Base-by-base conservation (phyloP, 176 grass and related monocot species). In the Bromus sterilis region DNA sequence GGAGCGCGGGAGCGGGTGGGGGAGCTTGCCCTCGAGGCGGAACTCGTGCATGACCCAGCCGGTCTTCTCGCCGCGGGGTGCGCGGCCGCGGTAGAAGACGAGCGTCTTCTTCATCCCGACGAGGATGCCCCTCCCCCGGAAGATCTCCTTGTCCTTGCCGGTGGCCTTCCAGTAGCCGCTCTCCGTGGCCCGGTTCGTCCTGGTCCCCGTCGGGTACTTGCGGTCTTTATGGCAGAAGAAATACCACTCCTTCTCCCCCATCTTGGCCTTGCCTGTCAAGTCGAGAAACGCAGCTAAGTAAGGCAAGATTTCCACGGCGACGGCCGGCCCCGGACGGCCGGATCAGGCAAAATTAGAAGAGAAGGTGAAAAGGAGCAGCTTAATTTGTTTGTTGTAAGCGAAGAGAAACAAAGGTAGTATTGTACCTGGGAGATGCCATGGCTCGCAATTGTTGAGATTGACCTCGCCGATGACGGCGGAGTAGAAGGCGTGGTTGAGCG, bases 41-140 rank as follows among this genome's bases (percentile, higher is more conserved):
- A 80, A 99, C 49, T 99, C 97, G 74, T 99, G 93, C 91, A 99
- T 99, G 46, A 99, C 91, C 97, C 97, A 99, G 11, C 89, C 90
- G 34, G 89, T 83, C 87, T 95, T 99, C 76, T 85, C 86, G 8
- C 97, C 97, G 34, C 87, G 85, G 21, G 97, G 97, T 8, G 97
- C 97, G 66, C 97, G 89, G 11, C 97, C 97, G 6, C 39, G 82
- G 93, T 99, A 99, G 97, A 99, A 99, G 32, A 99, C 97, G 58
- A 99, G 97, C 77, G 97, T 99, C 79, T 99, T 99, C 93, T 99
- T 99, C 97, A 99, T 99, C 53, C 97, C 97, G 23, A 99, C 89
- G 14, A 99, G 93, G 55, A 85, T 3, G 14, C 87, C 85, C 46
- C 68, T 88, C 30, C 87, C 91, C 25, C 77, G 71, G 58, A 84